These are phyloP conservation scores for Galerina sulciceps DNA, from an alignment of 768 basidiomycete genomes.

Conservation along the genomic window DNA sequence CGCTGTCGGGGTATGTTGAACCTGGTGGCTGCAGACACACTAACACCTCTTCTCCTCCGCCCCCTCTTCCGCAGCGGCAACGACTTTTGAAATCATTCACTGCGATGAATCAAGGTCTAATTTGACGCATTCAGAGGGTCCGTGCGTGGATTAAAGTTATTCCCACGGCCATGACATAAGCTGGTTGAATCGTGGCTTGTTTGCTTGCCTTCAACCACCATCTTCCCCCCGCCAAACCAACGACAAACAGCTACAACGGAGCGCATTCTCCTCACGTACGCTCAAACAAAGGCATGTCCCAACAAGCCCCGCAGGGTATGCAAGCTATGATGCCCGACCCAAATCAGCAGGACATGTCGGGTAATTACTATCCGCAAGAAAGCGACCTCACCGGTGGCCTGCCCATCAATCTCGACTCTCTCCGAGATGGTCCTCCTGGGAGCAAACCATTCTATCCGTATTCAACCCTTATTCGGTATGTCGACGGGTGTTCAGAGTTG, in stretches of 20 bases:
- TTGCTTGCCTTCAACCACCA: conserved; percentile 51
- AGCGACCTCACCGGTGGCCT: conserved; percentile 83
- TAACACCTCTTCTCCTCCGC: conserved; percentile 36
- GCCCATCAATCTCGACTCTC: conserved; percentile 85
- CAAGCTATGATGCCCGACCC: conserved; percentile 67
- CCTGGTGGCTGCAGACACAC: conserved; percentile 57
- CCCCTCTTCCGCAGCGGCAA: conserved; percentile 28
- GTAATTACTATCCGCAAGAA: conserved; percentile 74
- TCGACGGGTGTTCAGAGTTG: conserved; percentile 19
- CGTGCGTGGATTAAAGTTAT: conserved; percentile 58
- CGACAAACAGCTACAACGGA: conserved; percentile 37
- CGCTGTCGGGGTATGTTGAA: conserved; percentile 67
- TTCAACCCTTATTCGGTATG: conserved; percentile 87
- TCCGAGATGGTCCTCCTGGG: conserved; percentile 86
- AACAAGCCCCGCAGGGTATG: conserved; percentile 61
- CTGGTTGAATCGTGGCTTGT: conserved; percentile 46
- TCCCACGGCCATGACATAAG: conserved; percentile 66
- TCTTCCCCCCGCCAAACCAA: conserved; percentile 43
- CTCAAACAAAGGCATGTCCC: conserved; percentile 49
- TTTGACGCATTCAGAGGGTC: conserved; percentile 40
- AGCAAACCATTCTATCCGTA: conserved; percentile 93
- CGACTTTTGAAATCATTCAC: conserved; percentile 21
- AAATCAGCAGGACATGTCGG: conserved; percentile 52
- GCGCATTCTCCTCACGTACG: conserved; percentile 20
- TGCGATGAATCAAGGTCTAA: conserved; percentile 5